phyloP scores from a whole-genome alignment of 2,329 filamentous ascomycete genomes.

The Diplodia mutila region DNA sequence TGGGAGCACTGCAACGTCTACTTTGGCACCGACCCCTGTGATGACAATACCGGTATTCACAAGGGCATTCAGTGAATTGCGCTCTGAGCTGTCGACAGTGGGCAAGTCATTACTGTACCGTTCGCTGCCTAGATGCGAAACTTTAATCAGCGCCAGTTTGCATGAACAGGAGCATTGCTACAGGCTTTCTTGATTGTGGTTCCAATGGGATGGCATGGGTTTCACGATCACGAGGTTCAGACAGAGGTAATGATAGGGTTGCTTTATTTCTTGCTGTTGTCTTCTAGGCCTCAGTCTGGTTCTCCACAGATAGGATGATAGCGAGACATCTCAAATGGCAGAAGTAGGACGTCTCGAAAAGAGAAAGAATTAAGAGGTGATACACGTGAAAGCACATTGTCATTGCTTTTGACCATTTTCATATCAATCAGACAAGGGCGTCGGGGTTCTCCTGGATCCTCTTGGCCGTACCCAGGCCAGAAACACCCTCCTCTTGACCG shows the following conservation, averaged over 20 bases:
- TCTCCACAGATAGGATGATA: slow-evolving; percentile 3
- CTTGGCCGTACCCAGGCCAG: slow-evolving; percentile 84
- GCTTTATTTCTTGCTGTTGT: neutral
- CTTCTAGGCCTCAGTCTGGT: neutral
- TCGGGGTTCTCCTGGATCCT: slow-evolving; percentile 54
- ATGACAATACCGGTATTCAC: slow-evolving; percentile 29
- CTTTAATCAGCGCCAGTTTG: neutral
- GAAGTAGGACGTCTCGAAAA: neutral
- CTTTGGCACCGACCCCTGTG: slow-evolving; percentile 50
- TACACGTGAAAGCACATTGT: neutral
- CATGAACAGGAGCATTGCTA: neutral
- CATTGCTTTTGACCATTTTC: neutral
- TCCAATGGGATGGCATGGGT: neutral
- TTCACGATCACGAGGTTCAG: neutral
- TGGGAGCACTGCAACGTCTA: slow-evolving; percentile 53
- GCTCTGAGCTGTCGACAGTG: neutral
- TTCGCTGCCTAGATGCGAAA: neutral
- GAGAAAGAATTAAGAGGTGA: no score
- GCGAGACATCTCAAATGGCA: neutral
- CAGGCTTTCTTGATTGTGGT: neutral
- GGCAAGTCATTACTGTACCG: neutral
- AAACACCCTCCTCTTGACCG: slow-evolving; percentile 79
- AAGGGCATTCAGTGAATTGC: neutral
- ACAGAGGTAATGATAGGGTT: neutral
- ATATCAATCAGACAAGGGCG: slow-evolving; percentile 41